Evolutionary conservation across 2,329 filamentous ascomycete species (phyloP).

Genomic region (Cercospora citrullina): DNA sequence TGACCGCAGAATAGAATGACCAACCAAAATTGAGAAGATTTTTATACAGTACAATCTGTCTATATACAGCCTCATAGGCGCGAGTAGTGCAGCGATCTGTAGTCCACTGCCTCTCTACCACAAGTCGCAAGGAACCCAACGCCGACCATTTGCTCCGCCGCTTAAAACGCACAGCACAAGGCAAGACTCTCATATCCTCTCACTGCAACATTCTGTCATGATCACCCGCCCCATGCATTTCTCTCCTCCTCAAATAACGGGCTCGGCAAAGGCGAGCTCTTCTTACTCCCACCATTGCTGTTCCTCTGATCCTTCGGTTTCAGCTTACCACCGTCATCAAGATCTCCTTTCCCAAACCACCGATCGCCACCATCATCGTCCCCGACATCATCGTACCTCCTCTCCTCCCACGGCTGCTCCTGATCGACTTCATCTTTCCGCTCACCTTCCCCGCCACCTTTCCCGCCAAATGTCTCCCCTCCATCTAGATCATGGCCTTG

Average conservation of each 20-base stretch:
- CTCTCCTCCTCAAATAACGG: slow-evolving; percentile 35
- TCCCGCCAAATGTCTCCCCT: slow-evolving; percentile 33
- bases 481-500: slow-evolving; percentile 46
- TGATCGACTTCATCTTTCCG: slow-evolving; percentile 31
- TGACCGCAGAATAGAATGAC: background rate
- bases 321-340: slow-evolving; percentile 14
- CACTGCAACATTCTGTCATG: no score
- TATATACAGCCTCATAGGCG: background rate
- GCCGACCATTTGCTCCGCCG: background rate
- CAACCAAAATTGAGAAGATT: background rate
- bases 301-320: slow-evolving; percentile 12
- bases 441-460: slow-evolving; percentile 39
- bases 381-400: slow-evolving; percentile 21
- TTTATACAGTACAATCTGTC: background rate
- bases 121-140: background rate
- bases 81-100: background rate
- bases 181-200: background rate
- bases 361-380: slow-evolving; percentile 6
- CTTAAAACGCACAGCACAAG: background rate
- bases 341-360: slow-evolving; percentile 32
- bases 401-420: slow-evolving; percentile 38
- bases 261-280: slow-evolving; percentile 19
- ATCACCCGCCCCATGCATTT: slow-evolving; percentile 27
- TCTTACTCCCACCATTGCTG: slow-evolving; percentile 1
- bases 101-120: background rate